phyloP scores from a whole-genome alignment of 2,329 filamentous ascomycete species.

The Basipetospora chlamydospora region DNA sequence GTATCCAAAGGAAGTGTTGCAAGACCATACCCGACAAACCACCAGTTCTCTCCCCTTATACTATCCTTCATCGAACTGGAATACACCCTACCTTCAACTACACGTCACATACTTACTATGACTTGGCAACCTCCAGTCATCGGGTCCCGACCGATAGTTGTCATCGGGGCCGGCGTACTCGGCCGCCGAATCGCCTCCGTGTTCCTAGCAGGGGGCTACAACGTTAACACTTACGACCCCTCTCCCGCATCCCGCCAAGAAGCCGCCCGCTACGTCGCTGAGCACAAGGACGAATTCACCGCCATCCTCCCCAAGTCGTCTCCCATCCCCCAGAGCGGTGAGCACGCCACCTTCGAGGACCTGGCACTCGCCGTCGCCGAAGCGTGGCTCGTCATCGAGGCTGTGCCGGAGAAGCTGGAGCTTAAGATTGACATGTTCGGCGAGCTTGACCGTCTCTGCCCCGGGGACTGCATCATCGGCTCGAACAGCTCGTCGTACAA shows the following conservation, averaged over 20 bases:
- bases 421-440: constrained; percentile 33
- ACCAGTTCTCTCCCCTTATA: not conserved
- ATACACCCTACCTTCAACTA: not conserved
- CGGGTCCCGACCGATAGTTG: constrained; percentile 16
- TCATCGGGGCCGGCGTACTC: constrained; percentile 27
- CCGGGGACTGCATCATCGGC: constrained; percentile 30
- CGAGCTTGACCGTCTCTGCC: constrained; percentile 26
- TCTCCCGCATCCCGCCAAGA: constrained; percentile 19
- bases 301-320: constrained; percentile 3
- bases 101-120: constrained; percentile 10
- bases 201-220: constrained; percentile 26
- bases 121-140: constrained; percentile 11
- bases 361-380: constrained; percentile 24
- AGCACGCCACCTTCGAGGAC: constrained; percentile 18
- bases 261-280: constrained; percentile 23
- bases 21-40: too few species aligned
- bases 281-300: constrained; percentile 17
- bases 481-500: constrained; percentile 39
- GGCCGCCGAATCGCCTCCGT: constrained; percentile 24
- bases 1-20: too few species aligned
- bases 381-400: constrained; percentile 40
- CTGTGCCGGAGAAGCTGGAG: constrained; percentile 32
- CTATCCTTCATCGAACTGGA: not conserved
- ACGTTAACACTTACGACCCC: constrained; percentile 28
- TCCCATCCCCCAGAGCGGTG: constrained; percentile 13